Percentiles rank a stretch among this genome's conserved stretches.
phyloP scores from a whole-genome alignment of 257 asterid genomes.

The Verbascum thapsus region DNA sequence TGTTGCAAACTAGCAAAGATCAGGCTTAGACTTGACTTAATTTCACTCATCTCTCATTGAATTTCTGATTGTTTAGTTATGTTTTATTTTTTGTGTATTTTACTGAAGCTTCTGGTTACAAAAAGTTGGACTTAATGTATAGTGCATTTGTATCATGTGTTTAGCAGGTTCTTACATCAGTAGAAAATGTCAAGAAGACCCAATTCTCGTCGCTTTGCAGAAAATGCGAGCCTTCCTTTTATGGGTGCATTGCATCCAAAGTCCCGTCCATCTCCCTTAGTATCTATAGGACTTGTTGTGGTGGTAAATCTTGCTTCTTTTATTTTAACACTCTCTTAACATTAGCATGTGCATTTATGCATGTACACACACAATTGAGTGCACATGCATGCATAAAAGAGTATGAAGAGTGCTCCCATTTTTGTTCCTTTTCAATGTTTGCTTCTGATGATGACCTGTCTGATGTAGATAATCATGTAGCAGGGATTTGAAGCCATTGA shows the following conservation, averaged over 20 bases:
- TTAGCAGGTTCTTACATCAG: constrained; percentile 31
- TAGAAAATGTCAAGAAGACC: constrained; percentile 81
- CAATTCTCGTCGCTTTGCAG: constrained; percentile 66
- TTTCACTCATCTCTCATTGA: constrained; percentile 3
- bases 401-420: constrained; percentile 5
- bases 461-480: constrained; percentile 4
- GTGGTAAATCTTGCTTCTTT: constrained; percentile 54
- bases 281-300: constrained; percentile 71
- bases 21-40: constrained; percentile 8
- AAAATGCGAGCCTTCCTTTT: constrained; percentile 65
- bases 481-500: constrained; percentile 6
- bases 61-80: constrained; percentile 12
- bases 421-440: neutral
- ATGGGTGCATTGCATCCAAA: constrained; percentile 75
- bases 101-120: constrained; percentile 13
- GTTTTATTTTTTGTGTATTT: constrained; percentile 6
- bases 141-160: constrained; percentile 26
- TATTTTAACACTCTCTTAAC: too few species aligned
- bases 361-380: too few species aligned
- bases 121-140: constrained; percentile 22
- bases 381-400: too few species aligned
- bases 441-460: constrained; percentile 15
- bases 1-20: too few species aligned
- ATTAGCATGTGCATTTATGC: too few species aligned
- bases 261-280: constrained; percentile 78